These are phyloP conservation scores for Blastosporella zonata DNA, from an alignment of 1,284 basidiomycete species.

Conservation along the genomic window DNA sequence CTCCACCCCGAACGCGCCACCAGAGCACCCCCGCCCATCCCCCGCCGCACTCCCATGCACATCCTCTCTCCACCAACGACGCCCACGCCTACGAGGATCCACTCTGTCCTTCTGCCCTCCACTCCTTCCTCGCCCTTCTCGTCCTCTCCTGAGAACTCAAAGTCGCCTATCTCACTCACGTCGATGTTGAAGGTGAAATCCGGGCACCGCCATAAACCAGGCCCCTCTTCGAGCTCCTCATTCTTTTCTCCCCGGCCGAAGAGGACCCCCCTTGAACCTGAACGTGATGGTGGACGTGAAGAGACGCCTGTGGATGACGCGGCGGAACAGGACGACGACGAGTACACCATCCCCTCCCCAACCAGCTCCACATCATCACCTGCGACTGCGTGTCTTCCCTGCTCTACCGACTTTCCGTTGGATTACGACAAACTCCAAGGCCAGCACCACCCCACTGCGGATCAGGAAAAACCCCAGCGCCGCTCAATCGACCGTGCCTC, in stretches of 20 bases:
- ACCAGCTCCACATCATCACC: neutral
- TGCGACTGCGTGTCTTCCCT: no score
- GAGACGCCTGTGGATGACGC: neutral
- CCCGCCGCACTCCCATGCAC: neutral
- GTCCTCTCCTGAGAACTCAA: no score
- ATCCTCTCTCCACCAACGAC: neutral
- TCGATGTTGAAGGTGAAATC: neutral
- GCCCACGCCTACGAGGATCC: neutral
- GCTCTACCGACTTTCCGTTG: no score
- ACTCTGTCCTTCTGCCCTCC: neutral
- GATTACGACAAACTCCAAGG: no score
- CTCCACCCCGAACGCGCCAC: no score
- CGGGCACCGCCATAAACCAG: neutral
- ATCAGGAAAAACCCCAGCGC: neutral
- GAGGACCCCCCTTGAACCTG: conserved; percentile 1
- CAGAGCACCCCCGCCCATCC: neutral
- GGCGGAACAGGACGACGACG: neutral
- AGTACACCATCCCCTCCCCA: neutral
- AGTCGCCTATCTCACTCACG: neutral
- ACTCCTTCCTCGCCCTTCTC: neutral
- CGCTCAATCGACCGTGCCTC: neutral
- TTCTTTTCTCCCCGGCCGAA: conserved; percentile 17
- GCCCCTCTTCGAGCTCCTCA: conserved; percentile 8
- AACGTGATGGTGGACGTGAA: neutral
- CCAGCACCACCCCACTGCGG: neutral